Evolutionary conservation across 1,139 yeast species (phyloP).

Genomic region (Spencermartinsiella ligniputridi): DNA sequence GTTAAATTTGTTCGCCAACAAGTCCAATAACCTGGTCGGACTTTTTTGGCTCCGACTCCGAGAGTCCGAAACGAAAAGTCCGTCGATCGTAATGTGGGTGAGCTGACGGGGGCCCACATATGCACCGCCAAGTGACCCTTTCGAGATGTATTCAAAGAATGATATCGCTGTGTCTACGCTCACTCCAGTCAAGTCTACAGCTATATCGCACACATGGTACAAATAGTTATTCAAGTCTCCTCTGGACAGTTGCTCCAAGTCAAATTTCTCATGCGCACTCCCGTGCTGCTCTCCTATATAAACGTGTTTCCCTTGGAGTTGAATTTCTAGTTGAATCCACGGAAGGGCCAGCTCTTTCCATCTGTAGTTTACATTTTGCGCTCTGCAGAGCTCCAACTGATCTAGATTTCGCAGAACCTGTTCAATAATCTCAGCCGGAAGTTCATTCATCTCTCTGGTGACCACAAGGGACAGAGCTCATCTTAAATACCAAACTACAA

Average conservation of each 20-base stretch:
- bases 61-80: background rate
- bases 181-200: background rate
- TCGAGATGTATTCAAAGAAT: background rate
- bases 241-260: background rate
- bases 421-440: background rate
- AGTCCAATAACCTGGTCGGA: background rate
- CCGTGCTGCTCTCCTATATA: background rate
- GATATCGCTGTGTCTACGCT: background rate
- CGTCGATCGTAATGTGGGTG: background rate
- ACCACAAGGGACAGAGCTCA: too few species aligned
- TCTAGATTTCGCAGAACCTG: background rate
- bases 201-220: background rate
- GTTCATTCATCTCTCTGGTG: too few species aligned
- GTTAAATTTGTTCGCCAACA: background rate
- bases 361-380: background rate
- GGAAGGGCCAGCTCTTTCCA: background rate
- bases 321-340: background rate
- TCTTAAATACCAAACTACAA: too few species aligned
- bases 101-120: background rate
- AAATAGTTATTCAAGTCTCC: background rate
- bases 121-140: background rate
- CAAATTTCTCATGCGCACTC: background rate
- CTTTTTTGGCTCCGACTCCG: background rate
- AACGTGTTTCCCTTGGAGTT: background rate
- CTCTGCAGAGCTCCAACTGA: background rate